A percentile compares a stretch with the other conserved stretches of the same genome.
Conservation (phyloP, 2,329 filamentous ascomycete species). For the Mycosphaerella arachidis region DNA sequence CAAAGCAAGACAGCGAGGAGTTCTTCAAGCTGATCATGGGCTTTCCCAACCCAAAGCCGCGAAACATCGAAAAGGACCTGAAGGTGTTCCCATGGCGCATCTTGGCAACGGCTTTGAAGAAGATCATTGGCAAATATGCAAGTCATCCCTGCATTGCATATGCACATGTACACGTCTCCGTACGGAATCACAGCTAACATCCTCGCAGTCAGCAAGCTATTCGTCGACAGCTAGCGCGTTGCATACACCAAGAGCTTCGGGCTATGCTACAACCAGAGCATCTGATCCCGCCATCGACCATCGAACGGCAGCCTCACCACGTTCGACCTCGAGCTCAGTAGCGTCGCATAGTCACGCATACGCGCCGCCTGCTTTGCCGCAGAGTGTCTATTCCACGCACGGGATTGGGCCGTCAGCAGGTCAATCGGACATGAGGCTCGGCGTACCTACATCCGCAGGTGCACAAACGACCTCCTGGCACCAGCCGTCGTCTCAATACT, state of each 20-base stretch:
- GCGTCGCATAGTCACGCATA: slow-evolving; percentile 32
- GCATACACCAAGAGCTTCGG: slow-evolving; percentile 30
- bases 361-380: slow-evolving; percentile 25
- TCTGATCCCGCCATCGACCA: slow-evolving; percentile 47
- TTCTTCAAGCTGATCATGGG: slow-evolving; percentile 99
- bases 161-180: slow-evolving; percentile 20
- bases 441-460: slow-evolving; percentile 28
- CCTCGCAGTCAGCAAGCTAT: slow-evolving; percentile 59
- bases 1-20: slow-evolving; percentile 84
- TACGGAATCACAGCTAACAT: slow-evolving; percentile 31
- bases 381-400: slow-evolving; percentile 29
- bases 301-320: slow-evolving; percentile 32
- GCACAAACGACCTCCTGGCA: slow-evolving; percentile 33
- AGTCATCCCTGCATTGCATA: slow-evolving; percentile 38
- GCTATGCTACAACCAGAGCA: slow-evolving; percentile 34
- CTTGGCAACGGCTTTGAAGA: slow-evolving; percentile 79
- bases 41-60: slow-evolving; percentile 88
- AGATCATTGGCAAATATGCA: slow-evolving; percentile 97
- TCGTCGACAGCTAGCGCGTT: slow-evolving; percentile 57
- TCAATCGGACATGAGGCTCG: slow-evolving; percentile 37
- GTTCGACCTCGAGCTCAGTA: slow-evolving; percentile 30
- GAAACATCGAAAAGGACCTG: slow-evolving; percentile 98
- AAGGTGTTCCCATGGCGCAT: slow-evolving; percentile 98
- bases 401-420: slow-evolving; percentile 34
- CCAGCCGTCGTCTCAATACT: slow-evolving; percentile 31